Percentiles rank a stretch among this genome's conserved stretches.
phyloP scores from a whole-genome alignment of 331 rosid species.

The Malus hybrid region DNA sequence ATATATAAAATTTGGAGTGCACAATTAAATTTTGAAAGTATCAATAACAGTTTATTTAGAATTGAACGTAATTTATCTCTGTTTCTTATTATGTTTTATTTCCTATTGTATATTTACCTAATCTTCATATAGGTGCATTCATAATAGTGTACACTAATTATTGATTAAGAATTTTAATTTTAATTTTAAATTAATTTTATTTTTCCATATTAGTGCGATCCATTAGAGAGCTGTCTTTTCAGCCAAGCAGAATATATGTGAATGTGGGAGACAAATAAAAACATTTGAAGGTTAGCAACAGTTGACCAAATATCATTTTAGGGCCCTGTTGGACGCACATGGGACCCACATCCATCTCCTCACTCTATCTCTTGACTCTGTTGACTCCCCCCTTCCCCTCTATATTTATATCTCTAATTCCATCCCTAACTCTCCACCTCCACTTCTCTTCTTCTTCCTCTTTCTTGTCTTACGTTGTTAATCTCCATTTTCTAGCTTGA shows the following conservation, averaged over 20 bases:
- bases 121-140: too few relatives aligned
- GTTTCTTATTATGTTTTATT: too few relatives aligned
- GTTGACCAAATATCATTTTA: constrained; percentile 54
- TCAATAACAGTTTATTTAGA: too few relatives aligned
- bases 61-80: too few relatives aligned
- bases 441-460: neutral
- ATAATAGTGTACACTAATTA: too few relatives aligned
- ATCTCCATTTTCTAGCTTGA: neutral
- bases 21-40: too few relatives aligned
- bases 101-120: too few relatives aligned
- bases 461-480: neutral
- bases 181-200: too few relatives aligned
- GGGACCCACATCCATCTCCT: neutral
- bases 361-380: neutral
- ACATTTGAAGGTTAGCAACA: constrained; percentile 51
- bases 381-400: constrained; percentile 5
- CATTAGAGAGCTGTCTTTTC: constrained; percentile 41
- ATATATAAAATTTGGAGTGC: too few relatives aligned
- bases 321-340: constrained; percentile 36
- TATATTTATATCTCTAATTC: constrained; percentile 47
- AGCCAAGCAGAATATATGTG: constrained; percentile 17
- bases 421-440: constrained; percentile 35
- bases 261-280: constrained; percentile 83
- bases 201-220: constrained; percentile 11
- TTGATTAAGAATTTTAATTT: too few relatives aligned